A percentile compares a stretch with the other conserved stretches of the same genome.
Evolutionary conservation across 2,329 filamentous ascomycete genomes (phyloP).

Genomic region (Fusarium sp.): DNA sequence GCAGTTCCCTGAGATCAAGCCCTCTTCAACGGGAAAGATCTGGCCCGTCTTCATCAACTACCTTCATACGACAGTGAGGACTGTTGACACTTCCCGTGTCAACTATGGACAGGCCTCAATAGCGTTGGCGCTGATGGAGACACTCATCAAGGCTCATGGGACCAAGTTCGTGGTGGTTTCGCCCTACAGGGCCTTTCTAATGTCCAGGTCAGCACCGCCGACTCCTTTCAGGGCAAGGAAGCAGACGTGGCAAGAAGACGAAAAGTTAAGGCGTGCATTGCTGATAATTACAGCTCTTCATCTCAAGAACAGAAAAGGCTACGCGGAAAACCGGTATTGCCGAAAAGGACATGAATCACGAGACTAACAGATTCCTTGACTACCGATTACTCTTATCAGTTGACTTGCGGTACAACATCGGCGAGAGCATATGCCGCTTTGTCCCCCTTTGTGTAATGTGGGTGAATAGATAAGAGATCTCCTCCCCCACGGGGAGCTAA

Average conservation of each 20-base stretch:
- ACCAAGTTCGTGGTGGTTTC: not conserved
- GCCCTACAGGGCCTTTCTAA: not conserved
- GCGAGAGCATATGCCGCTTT: too few relatives aligned
- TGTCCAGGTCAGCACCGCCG: not conserved
- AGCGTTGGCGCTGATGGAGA: not conserved
- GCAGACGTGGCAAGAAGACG: not conserved
- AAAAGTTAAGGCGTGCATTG: too few relatives aligned
- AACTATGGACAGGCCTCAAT: not conserved
- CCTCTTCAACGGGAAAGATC: not conserved
- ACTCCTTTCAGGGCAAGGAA: not conserved
- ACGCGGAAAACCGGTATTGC: too few relatives aligned
- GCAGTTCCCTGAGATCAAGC: not conserved
- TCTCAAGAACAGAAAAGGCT: too few relatives aligned
- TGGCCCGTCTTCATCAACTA: not conserved
- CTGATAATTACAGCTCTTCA: too few relatives aligned
- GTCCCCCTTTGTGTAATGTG: too few relatives aligned
- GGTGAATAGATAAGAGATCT: too few relatives aligned
- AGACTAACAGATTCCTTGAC: too few relatives aligned
- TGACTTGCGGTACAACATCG: too few relatives aligned
- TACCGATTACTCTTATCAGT: too few relatives aligned
- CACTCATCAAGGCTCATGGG: not conserved
- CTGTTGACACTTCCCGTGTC: not conserved
- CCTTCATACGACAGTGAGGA: not conserved
- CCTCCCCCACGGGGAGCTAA: too few relatives aligned
- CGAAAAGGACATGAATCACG: too few relatives aligned